Evolutionary conservation across 352 stramenopile species (phyloP), one percentile per base, ranked within the genome.

Genomic region (Phytophthora boehmeriae): DNA sequence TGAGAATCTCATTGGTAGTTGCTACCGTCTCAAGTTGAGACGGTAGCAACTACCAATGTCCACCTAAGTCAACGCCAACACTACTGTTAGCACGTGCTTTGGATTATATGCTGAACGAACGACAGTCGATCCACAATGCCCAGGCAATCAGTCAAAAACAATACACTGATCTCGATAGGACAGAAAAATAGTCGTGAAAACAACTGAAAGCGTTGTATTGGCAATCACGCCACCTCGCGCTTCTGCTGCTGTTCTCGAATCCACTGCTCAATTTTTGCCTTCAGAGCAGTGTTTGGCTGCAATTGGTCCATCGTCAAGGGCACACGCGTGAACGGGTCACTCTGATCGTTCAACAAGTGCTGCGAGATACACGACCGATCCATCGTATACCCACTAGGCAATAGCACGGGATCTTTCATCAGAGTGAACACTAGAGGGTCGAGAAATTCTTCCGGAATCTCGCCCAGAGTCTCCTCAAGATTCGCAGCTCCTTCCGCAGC

Each of bases 361-460:
- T 98, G 97, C 46, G 88, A 91, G 66, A 99, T 99, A 9, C 92
- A 98, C 13, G 89, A 80, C 22, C 95, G 81, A 64, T 99, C 97
- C 63, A 98, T 96, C 54, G 90, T 77, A 61, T 96, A 87, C 8
- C 86, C 86, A 56, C 93, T 98, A 2, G 96, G 96, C 8, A 99
- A 74, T 20, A 88, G 54, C 19, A 99, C 96, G 9, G 97, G 97
- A 79, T 99, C 96, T 52, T 87, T 93, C 97, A 99, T 99, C 27
- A 98, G 81, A 17, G 93, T 97, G 58, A 80, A 96, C 63, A 98
- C 81, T 13, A 99, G 76, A 48, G 95, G 95, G 64, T 99, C 96
- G 49, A 98, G 63, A 64, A 98, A 99, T 65, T 99, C 95, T 39
- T 98, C 96, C 0, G 97, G 97, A 20, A 97, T 97, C 46, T 98